phyloP scores from a whole-genome alignment of 2,329 filamentous ascomycete species.

The Trichoderma pleuroti region DNA sequence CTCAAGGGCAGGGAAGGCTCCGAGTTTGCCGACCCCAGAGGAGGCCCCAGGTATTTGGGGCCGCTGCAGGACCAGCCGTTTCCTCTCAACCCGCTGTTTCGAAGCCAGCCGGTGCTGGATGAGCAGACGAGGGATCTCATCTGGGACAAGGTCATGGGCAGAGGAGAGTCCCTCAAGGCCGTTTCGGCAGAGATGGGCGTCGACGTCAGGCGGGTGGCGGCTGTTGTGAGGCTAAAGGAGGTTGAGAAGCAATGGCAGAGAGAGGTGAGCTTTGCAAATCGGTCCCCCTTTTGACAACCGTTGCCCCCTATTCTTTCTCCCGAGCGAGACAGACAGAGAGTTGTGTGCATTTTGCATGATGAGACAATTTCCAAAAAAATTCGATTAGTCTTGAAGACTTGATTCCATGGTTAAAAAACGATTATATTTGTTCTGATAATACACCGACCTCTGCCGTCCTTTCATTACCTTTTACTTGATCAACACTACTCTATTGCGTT shows the following conservation, averaged over 20 bases:
- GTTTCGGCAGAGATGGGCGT: conserved; percentile 75
- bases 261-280: conserved; percentile 58
- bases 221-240: conserved; percentile 80
- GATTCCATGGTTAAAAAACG: conserved; percentile 72
- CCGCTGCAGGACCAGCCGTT: conserved; percentile 56
- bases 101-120: conserved; percentile 68
- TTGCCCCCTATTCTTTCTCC: conserved; percentile 20
- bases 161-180: conserved; percentile 66
- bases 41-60: conserved; percentile 38
- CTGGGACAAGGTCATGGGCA: conserved; percentile 62
- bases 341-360: conserved; percentile 42
- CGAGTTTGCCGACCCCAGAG: conserved; percentile 26
- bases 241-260: conserved; percentile 74
- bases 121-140: conserved; percentile 71
- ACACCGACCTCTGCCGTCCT: neutral
- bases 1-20: conserved; percentile 29
- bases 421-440: conserved; percentile 30
- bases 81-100: conserved; percentile 68
- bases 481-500: neutral
- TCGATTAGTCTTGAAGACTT: conserved; percentile 99
- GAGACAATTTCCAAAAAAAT: conserved; percentile 65
- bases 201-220: conserved; percentile 79
- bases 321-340: neutral
- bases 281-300: neutral
- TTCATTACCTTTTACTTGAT: neutral